Evolutionary conservation across 2,329 filamentous ascomycete genomes (phyloP), one percentile per base, ranked within the genome.

Genomic region (Plectosphaerella plurivora): DNA sequence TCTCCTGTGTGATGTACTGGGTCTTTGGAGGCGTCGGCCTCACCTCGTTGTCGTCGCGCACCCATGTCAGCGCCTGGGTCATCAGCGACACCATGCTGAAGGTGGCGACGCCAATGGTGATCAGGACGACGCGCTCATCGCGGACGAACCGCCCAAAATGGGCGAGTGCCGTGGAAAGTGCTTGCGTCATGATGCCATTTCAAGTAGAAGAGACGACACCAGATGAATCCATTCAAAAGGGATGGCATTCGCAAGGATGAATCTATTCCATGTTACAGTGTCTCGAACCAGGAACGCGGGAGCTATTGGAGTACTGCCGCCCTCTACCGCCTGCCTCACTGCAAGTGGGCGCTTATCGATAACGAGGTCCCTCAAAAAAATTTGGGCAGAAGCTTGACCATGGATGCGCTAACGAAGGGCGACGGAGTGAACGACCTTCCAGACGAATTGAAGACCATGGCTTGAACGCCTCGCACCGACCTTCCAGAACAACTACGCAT

Each of bases 1-100:
- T 89, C 22, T 87, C 83, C 65, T 91, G 85, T 14, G 84, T 88
- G 57, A 90, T 88, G 65, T 89, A 88, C 59, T 86, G 82, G 49
- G 87, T 82, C 64, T 87, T 86, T 36, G 83, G 83, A 54, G 84
- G 81, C 37, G 74, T 64, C 36, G 82, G 79, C 54, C 82, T 83
- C 62, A 94, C 81, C 66, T 85, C 79, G 57, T 86, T 86, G 50
- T 85, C 76, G 60, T 83, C 75, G 58, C 84, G 79, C 59, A 86
- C 82, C 51, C 78, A 70, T 53, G 73, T 72, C 45, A 92, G 81
- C 51, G 81, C 74, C 37, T 75, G 67, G 56, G 78, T 76, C 67
- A 89, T 81, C 50, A 76, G 73, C 54, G 76, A 73, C 52, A 86
- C 66, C 55, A 87, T 72, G 59, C 79, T 68, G 60, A 84, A 79